Evolutionary conservation across 179 eudicot species (phyloP).

Genomic region (Gypsophila paniculata): DNA sequence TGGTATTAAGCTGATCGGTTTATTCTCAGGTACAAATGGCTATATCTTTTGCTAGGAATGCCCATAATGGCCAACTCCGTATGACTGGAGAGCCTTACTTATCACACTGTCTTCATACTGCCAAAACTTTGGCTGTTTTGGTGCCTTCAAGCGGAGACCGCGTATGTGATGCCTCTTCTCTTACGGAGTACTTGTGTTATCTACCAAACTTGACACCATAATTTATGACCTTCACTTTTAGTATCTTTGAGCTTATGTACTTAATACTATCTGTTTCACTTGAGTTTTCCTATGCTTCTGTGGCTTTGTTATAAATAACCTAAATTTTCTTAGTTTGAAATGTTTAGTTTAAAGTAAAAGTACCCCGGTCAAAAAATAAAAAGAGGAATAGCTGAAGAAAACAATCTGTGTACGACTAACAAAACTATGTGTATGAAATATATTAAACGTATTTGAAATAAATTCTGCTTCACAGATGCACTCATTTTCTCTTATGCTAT

Average conservation of each 20-base stretch:
- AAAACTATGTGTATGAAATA: background rate
- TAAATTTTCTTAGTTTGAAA: too few species aligned
- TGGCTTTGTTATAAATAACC: too few species aligned
- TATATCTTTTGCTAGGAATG: conserved; percentile 75
- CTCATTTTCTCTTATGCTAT: conserved; percentile 8
- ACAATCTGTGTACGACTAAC: background rate
- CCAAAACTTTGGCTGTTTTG: conserved; percentile 64
- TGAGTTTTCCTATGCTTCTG: too few species aligned
- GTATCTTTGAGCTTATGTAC: background rate
- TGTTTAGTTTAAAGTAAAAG: too few species aligned
- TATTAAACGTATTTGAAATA: background rate
- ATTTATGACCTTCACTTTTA: background rate
- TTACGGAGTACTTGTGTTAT: background rate
- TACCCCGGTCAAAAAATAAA: too few species aligned
- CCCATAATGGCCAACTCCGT: conserved; percentile 78
- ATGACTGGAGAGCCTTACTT: conserved; percentile 85
- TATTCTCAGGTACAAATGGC: conserved; percentile 89
- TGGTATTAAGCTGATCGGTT: conserved; percentile 2
- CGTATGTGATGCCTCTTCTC: conserved; percentile 33
- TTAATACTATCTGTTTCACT: too few species aligned
- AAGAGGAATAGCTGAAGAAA: too few species aligned
- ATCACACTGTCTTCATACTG: conserved; percentile 87
- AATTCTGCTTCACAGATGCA: background rate
- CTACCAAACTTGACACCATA: background rate
- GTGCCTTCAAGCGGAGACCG: conserved; percentile 75